A percentile compares a stretch with the other conserved stretches of the same genome.
phyloP scores from a whole-genome alignment of 805 yeast species.

The Danielia oregonensis region DNA sequence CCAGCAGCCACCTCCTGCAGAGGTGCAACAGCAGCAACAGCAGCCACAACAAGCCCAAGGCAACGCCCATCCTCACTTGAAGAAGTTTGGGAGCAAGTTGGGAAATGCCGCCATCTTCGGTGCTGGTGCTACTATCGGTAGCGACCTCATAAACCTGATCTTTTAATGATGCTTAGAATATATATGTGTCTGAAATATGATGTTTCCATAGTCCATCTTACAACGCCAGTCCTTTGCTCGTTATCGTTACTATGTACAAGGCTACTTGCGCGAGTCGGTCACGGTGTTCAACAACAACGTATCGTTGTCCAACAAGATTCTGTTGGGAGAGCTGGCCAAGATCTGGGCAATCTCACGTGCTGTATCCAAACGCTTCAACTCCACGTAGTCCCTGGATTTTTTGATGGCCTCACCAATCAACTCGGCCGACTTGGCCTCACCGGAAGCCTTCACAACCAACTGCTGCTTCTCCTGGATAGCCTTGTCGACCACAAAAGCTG shows the following conservation, averaged over 20 bases:
- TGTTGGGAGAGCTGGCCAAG: slow-evolving; percentile 84
- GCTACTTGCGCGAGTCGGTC: slow-evolving; percentile 62
- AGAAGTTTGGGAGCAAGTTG: slow-evolving; percentile 71
- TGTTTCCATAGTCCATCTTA: neutral
- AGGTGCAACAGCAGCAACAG: slow-evolving; percentile 22
- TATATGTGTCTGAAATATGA: neutral
- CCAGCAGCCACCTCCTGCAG: slow-evolving; percentile 24
- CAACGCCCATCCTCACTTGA: slow-evolving; percentile 29
- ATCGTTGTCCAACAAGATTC: slow-evolving; percentile 86
- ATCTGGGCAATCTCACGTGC: slow-evolving; percentile 93
- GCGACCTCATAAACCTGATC: slow-evolving; percentile 72
- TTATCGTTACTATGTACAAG: slow-evolving; percentile 15
- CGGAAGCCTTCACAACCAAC: slow-evolving; percentile 93
- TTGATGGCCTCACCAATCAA: slow-evolving; percentile 98
- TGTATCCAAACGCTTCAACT: slow-evolving; percentile 93
- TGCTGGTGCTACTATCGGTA: slow-evolving; percentile 93
- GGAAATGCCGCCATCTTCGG: slow-evolving; percentile 95
- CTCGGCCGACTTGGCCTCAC: slow-evolving; percentile 98
- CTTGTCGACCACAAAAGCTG: slow-evolving; percentile 94
- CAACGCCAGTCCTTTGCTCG: slow-evolving; percentile 1
- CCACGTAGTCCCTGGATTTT: slow-evolving; percentile 93
- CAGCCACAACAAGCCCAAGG: slow-evolving; percentile 21
- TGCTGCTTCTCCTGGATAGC: slow-evolving; percentile 98
- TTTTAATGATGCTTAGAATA: slow-evolving; percentile 41
- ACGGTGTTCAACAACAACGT: slow-evolving; percentile 87